phyloP scores from a whole-genome alignment of 1,139 yeast species.

The Lipomyces yarrowii region DNA sequence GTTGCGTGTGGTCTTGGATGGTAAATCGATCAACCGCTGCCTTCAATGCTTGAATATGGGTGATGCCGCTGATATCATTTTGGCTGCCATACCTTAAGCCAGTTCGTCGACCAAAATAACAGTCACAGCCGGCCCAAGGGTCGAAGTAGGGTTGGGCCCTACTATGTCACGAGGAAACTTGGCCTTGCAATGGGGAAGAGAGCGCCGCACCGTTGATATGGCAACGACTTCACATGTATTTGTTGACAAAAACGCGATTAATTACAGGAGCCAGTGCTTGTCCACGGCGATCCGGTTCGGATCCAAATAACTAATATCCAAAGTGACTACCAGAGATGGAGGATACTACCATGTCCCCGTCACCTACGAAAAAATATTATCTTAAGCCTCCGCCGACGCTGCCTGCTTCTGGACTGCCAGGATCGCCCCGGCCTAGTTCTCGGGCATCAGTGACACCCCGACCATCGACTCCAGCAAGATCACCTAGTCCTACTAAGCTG shows the following conservation, averaged over 20 bases:
- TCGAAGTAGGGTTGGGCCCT: neutral
- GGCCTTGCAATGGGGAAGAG: neutral
- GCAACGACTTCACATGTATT: neutral
- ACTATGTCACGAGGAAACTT: neutral
- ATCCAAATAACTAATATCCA: neutral
- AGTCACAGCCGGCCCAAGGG: neutral
- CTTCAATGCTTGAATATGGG: neutral
- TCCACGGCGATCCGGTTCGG: neutral
- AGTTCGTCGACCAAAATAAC: neutral
- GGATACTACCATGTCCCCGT: neutral
- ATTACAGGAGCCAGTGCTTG: neutral
- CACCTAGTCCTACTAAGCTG: neutral
- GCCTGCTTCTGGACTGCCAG: neutral
- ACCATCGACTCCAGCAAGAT: constrained; percentile 2
- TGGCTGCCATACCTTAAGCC: neutral
- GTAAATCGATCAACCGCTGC: neutral
- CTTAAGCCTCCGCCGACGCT: constrained; percentile 15
- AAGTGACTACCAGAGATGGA: neutral
- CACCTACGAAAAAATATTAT: constrained; percentile 14
- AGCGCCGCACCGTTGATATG: neutral
- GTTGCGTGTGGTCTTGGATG: neutral
- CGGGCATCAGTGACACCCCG: constrained; percentile 2
- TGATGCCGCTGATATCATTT: neutral
- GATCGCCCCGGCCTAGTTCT: neutral
- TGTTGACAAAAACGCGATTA: neutral